phyloP scores from a whole-genome alignment of 768 basidiomycete genomes.

The Cystofilobasidium ferigula region DNA sequence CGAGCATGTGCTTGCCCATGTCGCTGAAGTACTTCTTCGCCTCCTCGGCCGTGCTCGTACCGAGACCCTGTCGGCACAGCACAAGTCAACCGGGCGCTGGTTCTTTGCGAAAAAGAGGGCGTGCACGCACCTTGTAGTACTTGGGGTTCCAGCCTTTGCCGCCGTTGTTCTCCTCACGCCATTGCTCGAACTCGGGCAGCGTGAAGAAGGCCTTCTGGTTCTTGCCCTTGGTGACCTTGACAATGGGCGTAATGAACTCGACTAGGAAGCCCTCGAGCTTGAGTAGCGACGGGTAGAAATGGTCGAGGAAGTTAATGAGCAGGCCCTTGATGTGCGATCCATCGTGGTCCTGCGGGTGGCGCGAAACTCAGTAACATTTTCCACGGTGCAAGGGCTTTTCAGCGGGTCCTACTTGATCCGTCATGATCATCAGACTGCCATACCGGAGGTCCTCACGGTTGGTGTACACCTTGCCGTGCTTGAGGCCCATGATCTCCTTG shows the following conservation, averaged over 20 bases:
- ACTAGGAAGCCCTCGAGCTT: constrained; percentile 84
- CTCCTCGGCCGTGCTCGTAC: constrained; percentile 79
- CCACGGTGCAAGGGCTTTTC: too few species aligned
- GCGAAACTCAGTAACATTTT: too few species aligned
- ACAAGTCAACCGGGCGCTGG: too few species aligned
- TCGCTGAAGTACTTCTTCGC: constrained; percentile 85
- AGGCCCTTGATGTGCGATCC: constrained; percentile 99
- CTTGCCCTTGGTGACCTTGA: constrained; percentile 74
- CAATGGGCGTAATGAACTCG: constrained; percentile 97
- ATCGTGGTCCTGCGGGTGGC: constrained; percentile 71
- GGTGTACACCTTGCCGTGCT: constrained; percentile 82
- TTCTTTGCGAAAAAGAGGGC: background rate
- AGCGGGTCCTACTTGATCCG: constrained; percentile 99
- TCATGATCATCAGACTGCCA: constrained; percentile 97
- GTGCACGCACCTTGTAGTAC: constrained; percentile 76
- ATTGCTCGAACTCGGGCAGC: constrained; percentile 88
- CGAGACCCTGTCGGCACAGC: constrained; percentile 60
- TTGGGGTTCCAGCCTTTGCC: constrained; percentile 78
- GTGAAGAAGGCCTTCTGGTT: constrained; percentile 84
- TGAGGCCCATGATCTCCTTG: constrained; percentile 94
- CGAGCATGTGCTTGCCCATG: constrained; percentile 88
- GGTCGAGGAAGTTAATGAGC: constrained; percentile 92
- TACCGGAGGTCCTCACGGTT: constrained; percentile 63
- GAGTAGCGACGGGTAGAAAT: constrained; percentile 89
- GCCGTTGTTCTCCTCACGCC: constrained; percentile 67